A percentile compares a stretch with the other conserved stretches of the same genome.
Evolutionary conservation across 2,329 filamentous ascomycete genomes (phyloP).

Genomic region (Catunica adiposa): DNA sequence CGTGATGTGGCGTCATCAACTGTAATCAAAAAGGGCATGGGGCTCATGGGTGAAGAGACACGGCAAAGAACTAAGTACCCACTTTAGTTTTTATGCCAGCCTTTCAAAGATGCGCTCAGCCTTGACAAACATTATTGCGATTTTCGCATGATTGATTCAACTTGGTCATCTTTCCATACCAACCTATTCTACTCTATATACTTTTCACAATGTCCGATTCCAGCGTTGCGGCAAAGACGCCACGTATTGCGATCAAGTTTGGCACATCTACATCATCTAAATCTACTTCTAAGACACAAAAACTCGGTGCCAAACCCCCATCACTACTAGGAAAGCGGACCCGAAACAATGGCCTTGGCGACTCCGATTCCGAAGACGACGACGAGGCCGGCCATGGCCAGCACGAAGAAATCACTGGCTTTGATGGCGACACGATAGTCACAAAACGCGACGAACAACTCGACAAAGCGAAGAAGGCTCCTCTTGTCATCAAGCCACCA

Average conservation of each 20-base stretch:
- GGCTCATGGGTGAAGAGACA: neutral
- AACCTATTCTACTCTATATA: neutral
- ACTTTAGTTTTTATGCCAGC: constrained; percentile 3
- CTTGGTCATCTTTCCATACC: neutral
- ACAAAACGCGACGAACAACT: neutral
- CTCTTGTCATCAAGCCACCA: constrained; percentile 13
- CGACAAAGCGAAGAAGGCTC: constrained; percentile 4
- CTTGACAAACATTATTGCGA: neutral
- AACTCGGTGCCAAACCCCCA: constrained; percentile 3
- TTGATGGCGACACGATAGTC: constrained; percentile 5
- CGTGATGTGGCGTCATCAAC: neutral
- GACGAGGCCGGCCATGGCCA: constrained; percentile 8
- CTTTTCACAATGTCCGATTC: constrained; percentile 4
- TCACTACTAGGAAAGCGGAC: constrained; percentile 15
- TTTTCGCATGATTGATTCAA: neutral
- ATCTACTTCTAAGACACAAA: constrained; percentile 3
- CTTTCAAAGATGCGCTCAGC: constrained; percentile 1
- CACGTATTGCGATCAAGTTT: constrained; percentile 16
- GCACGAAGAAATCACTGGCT: constrained; percentile 11
- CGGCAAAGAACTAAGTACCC: neutral
- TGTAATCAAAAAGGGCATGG: neutral
- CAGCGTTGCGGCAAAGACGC: constrained; percentile 6
- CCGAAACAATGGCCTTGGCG: constrained; percentile 12
- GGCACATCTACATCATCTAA: constrained; percentile 7
- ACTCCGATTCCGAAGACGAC: constrained; percentile 14